Conservation (phyloP, 1,284 basidiomycete genomes). For the Puccinia hordei region DNA sequence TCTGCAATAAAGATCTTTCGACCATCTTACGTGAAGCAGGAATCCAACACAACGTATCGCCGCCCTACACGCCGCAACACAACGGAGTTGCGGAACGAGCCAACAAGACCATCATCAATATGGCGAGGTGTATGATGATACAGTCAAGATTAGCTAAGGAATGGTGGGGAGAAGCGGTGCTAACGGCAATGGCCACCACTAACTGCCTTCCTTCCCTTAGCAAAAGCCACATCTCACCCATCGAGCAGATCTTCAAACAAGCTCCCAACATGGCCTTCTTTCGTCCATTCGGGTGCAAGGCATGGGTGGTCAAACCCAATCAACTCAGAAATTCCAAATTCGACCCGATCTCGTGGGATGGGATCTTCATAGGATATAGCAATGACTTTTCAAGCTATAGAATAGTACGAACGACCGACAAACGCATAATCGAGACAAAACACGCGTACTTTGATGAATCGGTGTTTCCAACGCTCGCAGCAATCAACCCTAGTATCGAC, state of each 20-base stretch:
- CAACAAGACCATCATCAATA: neutral
- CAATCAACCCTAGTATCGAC: too few species aligned
- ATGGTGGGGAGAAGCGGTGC: neutral
- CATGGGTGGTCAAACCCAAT: neutral
- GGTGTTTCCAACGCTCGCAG: neutral
- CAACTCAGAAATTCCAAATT: neutral
- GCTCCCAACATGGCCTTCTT: slow-evolving; percentile 6
- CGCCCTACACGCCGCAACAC: too few species aligned
- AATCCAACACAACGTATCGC: too few species aligned
- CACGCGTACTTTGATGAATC: neutral
- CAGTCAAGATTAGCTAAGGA: too few species aligned
- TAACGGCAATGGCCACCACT: neutral
- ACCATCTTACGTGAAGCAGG: too few species aligned
- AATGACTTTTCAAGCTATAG: neutral
- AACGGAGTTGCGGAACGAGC: too few species aligned
- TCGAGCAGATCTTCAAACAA: neutral
- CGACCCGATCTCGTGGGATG: neutral
- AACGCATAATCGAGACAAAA: neutral
- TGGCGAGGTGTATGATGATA: too few species aligned
- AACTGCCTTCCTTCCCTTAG: slow-evolving; percentile 4
- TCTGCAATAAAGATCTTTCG: neutral
- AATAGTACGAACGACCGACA: too few species aligned
- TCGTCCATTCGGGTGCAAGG: neutral
- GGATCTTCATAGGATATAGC: neutral
- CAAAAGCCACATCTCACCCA: neutral